Percentiles rank a stretch among this genome's conserved stretches.
phyloP scores from a whole-genome alignment of 176 grass and related monocot species.

The Alloteropsis semialata region DNA sequence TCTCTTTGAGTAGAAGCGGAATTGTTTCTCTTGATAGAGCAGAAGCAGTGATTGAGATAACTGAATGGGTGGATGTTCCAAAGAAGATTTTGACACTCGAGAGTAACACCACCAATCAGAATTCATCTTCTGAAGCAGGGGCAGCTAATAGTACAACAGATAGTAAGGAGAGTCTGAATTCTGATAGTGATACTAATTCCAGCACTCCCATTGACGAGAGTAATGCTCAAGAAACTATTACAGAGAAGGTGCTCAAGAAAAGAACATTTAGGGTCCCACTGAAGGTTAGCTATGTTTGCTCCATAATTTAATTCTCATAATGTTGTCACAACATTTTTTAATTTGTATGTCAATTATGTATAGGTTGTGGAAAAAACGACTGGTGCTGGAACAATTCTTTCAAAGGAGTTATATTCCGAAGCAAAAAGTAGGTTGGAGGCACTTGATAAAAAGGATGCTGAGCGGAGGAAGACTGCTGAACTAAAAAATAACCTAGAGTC shows the following conservation, averaged over 20 bases:
- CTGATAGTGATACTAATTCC: conserved; percentile 41
- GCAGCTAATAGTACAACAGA: conserved; percentile 46
- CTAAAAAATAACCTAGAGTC: conserved; percentile 93
- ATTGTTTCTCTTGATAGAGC: conserved; percentile 88
- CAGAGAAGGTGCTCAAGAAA: conserved; percentile 92
- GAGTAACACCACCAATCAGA: conserved; percentile 54
- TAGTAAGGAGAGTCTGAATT: conserved; percentile 42
- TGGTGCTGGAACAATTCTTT: conserved; percentile 66
- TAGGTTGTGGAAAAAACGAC: conserved; percentile 70
- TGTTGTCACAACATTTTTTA: conserved; percentile 2
- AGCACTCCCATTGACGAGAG: conserved; percentile 40
- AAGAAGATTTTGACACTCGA: conserved; percentile 84
- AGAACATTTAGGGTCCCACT: conserved; percentile 95
- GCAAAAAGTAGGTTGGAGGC: conserved; percentile 89
- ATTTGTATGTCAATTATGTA: conserved; percentile 10
- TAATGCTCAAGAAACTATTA: conserved; percentile 55
- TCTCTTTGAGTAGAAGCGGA: conserved; percentile 98
- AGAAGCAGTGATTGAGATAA: conserved; percentile 96
- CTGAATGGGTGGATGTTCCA: conserved; percentile 96
- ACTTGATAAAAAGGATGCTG: conserved; percentile 87
- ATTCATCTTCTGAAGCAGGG: conserved; percentile 54
- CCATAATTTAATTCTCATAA: conserved; percentile 5
- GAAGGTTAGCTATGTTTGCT: conserved; percentile 57
- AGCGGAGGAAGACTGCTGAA: conserved; percentile 87
- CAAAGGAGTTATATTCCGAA: conserved; percentile 78